Conservation (phyloP, 2,329 filamentous ascomycete species). For the Pseudomassariella vexata region DNA sequence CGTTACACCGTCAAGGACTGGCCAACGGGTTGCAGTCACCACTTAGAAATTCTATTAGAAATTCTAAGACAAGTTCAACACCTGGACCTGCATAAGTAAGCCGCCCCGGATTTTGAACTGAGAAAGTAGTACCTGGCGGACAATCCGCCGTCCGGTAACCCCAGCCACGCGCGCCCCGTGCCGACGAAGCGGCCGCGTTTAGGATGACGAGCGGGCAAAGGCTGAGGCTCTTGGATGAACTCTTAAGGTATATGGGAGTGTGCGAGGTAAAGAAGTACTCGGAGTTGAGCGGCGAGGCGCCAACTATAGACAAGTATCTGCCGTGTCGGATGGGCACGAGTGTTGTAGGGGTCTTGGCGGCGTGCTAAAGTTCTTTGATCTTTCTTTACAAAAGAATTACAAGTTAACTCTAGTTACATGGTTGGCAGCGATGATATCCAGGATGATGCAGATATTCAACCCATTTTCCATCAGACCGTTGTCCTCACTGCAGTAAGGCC, state of each 20-base stretch:
- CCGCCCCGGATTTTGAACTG: too few relatives aligned
- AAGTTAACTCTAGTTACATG: background rate
- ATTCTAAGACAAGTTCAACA: conserved; percentile 7
- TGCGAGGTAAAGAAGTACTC: conserved; percentile 9
- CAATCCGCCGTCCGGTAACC: too few relatives aligned
- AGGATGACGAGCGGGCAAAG: conserved; percentile 7
- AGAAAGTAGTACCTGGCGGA: too few relatives aligned
- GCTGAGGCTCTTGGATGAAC: conserved; percentile 4
- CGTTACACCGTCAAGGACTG: conserved; percentile 8
- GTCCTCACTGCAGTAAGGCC: conserved; percentile 7
- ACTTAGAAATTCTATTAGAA: conserved; percentile 8
- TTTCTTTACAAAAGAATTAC: conserved; percentile 1
- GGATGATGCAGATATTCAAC: background rate
- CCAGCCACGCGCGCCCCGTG: too few relatives aligned
- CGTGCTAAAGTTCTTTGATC: conserved; percentile 3
- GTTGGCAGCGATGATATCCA: background rate
- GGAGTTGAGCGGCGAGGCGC: conserved; percentile 10
- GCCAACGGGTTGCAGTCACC: conserved; percentile 8
- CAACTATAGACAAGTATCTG: conserved; percentile 13
- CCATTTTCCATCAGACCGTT: conserved; percentile 6
- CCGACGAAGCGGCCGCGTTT: conserved; percentile 6
- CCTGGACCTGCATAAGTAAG: conserved; percentile 7
- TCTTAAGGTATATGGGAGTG: conserved; percentile 6
- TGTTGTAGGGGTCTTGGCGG: conserved; percentile 3
- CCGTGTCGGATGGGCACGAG: conserved; percentile 9